These are phyloP conservation scores for Penicillium egyptiacum DNA, from an alignment of 495 filamentous ascomycete species.

Conservation along the genomic window DNA sequence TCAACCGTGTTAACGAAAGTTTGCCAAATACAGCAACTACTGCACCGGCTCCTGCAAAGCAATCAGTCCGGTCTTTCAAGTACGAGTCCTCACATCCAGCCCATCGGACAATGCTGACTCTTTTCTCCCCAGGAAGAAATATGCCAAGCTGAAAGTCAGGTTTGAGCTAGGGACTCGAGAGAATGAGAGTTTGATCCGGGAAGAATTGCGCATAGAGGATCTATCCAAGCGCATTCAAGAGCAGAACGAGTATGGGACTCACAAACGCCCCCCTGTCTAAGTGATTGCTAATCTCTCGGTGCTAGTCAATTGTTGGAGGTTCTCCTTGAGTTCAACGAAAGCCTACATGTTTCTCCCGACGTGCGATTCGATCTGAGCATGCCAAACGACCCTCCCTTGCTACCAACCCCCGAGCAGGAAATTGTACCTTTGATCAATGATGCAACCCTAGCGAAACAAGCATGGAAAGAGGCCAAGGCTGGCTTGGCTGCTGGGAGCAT, in stretches of 20 bases:
- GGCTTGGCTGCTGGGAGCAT: conserved; percentile 45
- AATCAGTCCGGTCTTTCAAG: conserved; percentile 48
- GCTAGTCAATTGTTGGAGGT: conserved; percentile 75
- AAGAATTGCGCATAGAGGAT: conserved; percentile 73
- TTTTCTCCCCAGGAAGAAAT: conserved; percentile 79
- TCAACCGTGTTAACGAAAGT: conserved; percentile 28
- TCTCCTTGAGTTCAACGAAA: conserved; percentile 82
- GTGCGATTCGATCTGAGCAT: conserved; percentile 64
- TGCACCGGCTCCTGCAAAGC: conserved; percentile 34
- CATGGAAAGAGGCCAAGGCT: conserved; percentile 47
- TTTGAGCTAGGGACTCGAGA: conserved; percentile 83
- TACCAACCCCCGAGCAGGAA: conserved; percentile 41
- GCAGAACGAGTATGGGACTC: conserved; percentile 71
- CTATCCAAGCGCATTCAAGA: conserved; percentile 77
- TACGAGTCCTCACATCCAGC: conserved; percentile 17
- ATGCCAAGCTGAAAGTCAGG: conserved; percentile 81
- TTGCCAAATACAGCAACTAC: conserved; percentile 33
- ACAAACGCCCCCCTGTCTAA: background rate
- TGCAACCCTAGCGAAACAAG: conserved; percentile 37
- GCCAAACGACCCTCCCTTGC: conserved; percentile 41
- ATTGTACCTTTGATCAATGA: conserved; percentile 39
- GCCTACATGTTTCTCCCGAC: conserved; percentile 67
- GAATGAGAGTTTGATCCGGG: conserved; percentile 71
- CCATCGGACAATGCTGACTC: conserved; percentile 13
- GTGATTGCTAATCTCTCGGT: conserved; percentile 19